Evolutionary conservation across 2,329 filamentous ascomycete species (phyloP).

Genomic region (Dryadomyces sulphureus): DNA sequence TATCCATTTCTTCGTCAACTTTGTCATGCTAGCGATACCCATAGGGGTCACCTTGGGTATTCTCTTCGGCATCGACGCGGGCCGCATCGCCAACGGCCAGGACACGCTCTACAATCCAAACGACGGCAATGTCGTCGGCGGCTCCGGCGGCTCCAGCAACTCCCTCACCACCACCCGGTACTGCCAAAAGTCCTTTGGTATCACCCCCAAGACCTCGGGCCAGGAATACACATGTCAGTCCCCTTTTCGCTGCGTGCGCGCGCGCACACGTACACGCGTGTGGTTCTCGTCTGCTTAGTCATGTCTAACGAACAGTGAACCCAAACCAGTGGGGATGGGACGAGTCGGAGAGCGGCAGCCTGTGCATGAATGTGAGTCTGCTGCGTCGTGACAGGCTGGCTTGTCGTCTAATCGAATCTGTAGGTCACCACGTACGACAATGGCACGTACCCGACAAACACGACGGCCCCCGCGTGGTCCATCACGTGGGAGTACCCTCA

Average conservation of each 20-base stretch:
- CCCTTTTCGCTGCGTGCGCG: not conserved
- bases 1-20: conserved; percentile 19
- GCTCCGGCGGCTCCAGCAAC: conserved; percentile 4
- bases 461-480: conserved; percentile 31
- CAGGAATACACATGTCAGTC: conserved; percentile 32
- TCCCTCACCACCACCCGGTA: conserved; percentile 20
- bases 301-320: conserved; percentile 29
- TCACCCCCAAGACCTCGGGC: conserved; percentile 26
- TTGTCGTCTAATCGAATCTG: no score
- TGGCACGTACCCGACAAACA: conserved; percentile 29
- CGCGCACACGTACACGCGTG: not conserved
- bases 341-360: conserved; percentile 19
- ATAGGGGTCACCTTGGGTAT: conserved; percentile 19
- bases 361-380: conserved; percentile 37
- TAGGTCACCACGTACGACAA: conserved; percentile 36
- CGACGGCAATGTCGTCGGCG: conserved; percentile 4
- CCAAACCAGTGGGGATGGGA: conserved; percentile 40
- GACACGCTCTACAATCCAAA: conserved; percentile 25
- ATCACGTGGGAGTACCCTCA: conserved; percentile 37
- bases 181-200: conserved; percentile 29
- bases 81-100: conserved; percentile 25
- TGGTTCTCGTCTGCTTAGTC: not conserved
- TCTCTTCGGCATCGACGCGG: conserved; percentile 31
- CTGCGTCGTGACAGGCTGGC: no score
- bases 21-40: conserved; percentile 32